Conservation (phyloP, 495 filamentous ascomycete genomes). For the Chaetomium fimeti region DNA sequence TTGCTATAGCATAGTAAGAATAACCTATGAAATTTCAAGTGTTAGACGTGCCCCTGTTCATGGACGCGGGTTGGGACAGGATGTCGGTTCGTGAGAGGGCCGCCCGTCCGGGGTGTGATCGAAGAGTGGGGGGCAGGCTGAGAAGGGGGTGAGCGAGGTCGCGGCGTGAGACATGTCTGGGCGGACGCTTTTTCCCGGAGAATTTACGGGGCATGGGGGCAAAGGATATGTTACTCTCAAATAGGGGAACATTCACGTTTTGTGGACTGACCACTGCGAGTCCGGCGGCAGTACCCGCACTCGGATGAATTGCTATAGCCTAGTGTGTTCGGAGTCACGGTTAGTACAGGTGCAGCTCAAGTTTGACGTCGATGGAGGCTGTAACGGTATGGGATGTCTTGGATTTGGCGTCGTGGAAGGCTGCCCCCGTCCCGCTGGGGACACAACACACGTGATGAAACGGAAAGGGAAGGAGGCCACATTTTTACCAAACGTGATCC, state of each 20-base stretch:
- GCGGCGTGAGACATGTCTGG: background rate
- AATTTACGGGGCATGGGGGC: background rate
- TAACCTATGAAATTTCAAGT: conserved; percentile 57
- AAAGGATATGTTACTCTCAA: conserved; percentile 1
- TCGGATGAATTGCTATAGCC: conserved; percentile 49
- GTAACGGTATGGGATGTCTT: background rate
- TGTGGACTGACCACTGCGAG: conserved; percentile 44
- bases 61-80: background rate
- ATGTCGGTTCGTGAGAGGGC: conserved; percentile 11
- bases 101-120: background rate
- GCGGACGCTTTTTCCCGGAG: background rate
- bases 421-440: background rate
- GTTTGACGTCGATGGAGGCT: background rate
- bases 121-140: conserved; percentile 1
- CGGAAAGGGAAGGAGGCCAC: background rate
- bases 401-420: background rate
- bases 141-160: background rate
- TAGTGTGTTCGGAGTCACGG: conserved; percentile 17
- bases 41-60: conserved; percentile 18
- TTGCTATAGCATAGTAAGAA: conserved; percentile 75
- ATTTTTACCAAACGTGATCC: conserved; percentile 17
- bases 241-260: conserved; percentile 39
- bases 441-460: conserved; percentile 10
- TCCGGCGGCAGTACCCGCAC: conserved; percentile 53
- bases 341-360: conserved; percentile 15